phyloP scores from a whole-genome alignment of 768 basidiomycete species.

The Leccinum boreale region DNA sequence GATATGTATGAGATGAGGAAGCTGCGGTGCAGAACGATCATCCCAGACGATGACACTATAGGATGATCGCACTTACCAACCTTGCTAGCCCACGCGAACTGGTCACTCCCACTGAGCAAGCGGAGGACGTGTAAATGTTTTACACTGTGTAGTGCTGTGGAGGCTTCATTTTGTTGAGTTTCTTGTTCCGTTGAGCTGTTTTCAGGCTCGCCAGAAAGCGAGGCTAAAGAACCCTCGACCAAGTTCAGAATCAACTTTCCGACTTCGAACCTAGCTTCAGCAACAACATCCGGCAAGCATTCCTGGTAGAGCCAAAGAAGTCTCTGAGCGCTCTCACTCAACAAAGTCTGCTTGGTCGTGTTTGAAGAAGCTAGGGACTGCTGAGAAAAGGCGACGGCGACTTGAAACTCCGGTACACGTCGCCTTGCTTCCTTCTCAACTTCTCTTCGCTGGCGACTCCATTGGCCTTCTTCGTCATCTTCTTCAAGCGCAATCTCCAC shows the following conservation, averaged over 20 bases:
- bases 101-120: conserved; percentile 70
- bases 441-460: conserved; percentile 63
- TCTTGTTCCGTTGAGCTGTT: conserved; percentile 8
- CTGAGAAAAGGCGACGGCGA: conserved; percentile 80
- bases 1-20: conserved; percentile 55
- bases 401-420: conserved; percentile 83
- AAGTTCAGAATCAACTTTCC: conserved; percentile 69
- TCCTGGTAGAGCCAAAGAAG: conserved; percentile 84
- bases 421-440: conserved; percentile 72
- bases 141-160: conserved; percentile 43
- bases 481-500: conserved; percentile 58
- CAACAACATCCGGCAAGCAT: conserved; percentile 67
- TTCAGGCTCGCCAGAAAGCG: conserved; percentile 12
- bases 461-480: conserved; percentile 62
- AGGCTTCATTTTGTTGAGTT: conserved; percentile 14
- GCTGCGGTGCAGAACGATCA: conserved; percentile 23
- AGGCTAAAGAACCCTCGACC: conserved; percentile 27
- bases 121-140: conserved; percentile 77
- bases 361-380: conserved; percentile 34
- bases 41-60: not conserved
- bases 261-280: conserved; percentile 82
- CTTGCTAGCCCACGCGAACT: conserved; percentile 78
- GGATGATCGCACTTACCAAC: conserved; percentile 46
- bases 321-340: conserved; percentile 78
- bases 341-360: conserved; percentile 50